phyloP scores from a whole-genome alignment of 2,329 filamentous ascomycete species.

The Chaetomiaceae sp. region DNA sequence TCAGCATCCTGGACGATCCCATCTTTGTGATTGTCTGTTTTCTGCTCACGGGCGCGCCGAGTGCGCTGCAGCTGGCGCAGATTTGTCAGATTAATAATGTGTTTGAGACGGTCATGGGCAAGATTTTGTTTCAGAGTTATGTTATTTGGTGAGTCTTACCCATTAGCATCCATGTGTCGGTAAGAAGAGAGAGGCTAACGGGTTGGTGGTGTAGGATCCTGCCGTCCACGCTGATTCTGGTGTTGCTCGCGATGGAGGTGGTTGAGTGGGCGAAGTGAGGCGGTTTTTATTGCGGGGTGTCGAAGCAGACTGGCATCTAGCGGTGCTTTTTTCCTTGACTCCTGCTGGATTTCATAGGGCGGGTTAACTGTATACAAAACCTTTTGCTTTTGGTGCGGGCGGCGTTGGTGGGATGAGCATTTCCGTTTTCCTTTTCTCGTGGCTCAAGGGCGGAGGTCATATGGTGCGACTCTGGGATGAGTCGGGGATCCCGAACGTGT shows the following conservation, averaged over 20 bases:
- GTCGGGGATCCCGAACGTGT: too few species aligned
- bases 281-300: too few species aligned
- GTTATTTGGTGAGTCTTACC: constrained; percentile 71
- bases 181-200: not conserved
- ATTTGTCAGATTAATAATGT: constrained; percentile 98
- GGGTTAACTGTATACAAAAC: not conserved
- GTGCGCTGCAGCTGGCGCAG: constrained; percentile 89
- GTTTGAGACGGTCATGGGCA: constrained; percentile 91
- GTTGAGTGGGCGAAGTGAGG: constrained; percentile 70
- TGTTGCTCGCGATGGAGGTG: constrained; percentile 87
- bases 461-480: too few species aligned
- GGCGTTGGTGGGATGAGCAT: too few species aligned
- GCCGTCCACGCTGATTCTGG: constrained; percentile 83
- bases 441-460: too few species aligned
- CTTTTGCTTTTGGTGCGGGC: not conserved
- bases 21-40: constrained; percentile 99
- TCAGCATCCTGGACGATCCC: constrained; percentile 93
- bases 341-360: not conserved
- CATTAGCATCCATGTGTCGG: too few species aligned
- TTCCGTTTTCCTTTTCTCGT: too few species aligned
- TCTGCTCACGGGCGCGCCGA: constrained; percentile 88
- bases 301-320: not conserved
- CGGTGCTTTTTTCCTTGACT: not conserved
- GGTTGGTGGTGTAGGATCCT: constrained; percentile 64
- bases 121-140: constrained; percentile 91